Conservation (phyloP, 352 stramenopile genomes). For the Phytophthora pisi region DNA sequence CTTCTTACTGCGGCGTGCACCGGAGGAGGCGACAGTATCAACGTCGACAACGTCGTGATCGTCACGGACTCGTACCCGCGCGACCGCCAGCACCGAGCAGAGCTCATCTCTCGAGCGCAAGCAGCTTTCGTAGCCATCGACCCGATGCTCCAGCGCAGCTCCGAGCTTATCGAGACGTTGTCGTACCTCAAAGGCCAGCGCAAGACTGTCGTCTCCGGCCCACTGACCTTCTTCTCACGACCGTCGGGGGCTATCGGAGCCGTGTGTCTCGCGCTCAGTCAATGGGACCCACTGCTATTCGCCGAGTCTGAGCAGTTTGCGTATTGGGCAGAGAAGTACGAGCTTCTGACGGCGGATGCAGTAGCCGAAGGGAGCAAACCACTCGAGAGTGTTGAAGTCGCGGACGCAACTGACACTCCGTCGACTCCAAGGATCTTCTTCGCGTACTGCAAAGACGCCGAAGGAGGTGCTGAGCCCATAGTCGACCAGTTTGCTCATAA, state of each 20-base stretch:
- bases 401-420: neutral
- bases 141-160: constrained; percentile 39
- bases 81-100: constrained; percentile 38
- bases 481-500: constrained; percentile 21
- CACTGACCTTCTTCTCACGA: constrained; percentile 45
- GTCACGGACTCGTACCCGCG: constrained; percentile 46
- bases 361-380: neutral
- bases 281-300: constrained; percentile 49
- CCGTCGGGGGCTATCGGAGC: constrained; percentile 53
- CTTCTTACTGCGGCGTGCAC: constrained; percentile 2
- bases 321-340: constrained; percentile 27
- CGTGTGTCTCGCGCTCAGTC: constrained; percentile 50
- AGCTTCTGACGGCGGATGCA: constrained; percentile 16
- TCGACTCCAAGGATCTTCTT: constrained; percentile 26
- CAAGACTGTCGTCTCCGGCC: constrained; percentile 43
- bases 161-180: constrained; percentile 44
- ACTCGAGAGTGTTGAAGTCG: neutral
- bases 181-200: constrained; percentile 60
- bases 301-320: constrained; percentile 11
- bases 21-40: constrained; percentile 1
- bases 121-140: constrained; percentile 51
- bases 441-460: constrained; percentile 18
- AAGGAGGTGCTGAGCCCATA: constrained; percentile 4
- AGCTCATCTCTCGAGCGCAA: constrained; percentile 32
- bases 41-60: constrained; percentile 28